phyloP scores from a whole-genome alignment of 768 basidiomycete genomes.

The Lactarius quietus region DNA sequence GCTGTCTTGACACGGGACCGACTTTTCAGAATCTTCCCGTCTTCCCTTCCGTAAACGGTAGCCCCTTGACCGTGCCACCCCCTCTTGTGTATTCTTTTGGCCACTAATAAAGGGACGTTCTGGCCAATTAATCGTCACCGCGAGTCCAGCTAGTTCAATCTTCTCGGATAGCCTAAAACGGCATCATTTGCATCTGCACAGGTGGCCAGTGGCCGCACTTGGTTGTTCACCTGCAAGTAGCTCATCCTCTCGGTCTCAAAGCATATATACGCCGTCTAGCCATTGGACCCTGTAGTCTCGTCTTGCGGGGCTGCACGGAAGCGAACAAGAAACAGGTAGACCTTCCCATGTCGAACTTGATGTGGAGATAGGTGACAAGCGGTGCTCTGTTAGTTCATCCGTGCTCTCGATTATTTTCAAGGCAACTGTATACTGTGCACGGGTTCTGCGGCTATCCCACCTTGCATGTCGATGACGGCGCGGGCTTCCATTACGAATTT shows the following conservation, averaged over 20 bases:
- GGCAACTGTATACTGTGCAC: not conserved
- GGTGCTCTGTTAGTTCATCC: not conserved
- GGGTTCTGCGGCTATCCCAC: not conserved
- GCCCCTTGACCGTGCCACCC: too few species aligned
- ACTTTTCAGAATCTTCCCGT: not conserved
- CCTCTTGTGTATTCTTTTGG: not conserved
- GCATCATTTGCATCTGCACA: not conserved
- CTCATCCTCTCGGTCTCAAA: not conserved
- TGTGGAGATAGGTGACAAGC: not conserved
- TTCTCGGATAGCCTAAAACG: not conserved
- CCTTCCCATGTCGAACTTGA: slow-evolving; percentile 5
- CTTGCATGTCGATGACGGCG: not conserved
- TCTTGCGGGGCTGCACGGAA: not conserved
- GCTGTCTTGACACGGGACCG: too few species aligned
- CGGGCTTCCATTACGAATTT: not conserved
- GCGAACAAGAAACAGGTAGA: not conserved
- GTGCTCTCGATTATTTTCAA: not conserved
- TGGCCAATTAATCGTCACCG: not conserved
- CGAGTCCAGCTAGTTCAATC: not conserved
- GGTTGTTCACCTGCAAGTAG: not conserved
- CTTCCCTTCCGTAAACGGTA: too few species aligned
- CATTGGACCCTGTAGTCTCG: not conserved
- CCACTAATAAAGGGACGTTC: not conserved
- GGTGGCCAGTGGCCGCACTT: not conserved
- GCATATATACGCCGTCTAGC: not conserved